Conservation (phyloP, 108 stramenopile species). For the Nannochloropsis oceanica region DNA sequence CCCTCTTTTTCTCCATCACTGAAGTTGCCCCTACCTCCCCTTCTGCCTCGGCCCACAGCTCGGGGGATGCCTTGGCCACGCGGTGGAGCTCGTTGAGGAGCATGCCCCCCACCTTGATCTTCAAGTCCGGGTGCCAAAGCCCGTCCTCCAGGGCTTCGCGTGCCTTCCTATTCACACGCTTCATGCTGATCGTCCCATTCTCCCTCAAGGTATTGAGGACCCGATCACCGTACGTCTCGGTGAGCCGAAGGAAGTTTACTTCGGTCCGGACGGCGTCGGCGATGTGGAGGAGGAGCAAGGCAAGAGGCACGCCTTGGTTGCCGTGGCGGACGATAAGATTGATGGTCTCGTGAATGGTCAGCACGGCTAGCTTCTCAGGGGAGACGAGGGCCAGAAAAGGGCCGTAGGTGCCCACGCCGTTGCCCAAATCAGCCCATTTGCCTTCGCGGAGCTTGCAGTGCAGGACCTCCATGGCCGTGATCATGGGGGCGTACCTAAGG, state of each 20-base stretch:
- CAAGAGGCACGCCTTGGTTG: not conserved
- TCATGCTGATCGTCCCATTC: not conserved
- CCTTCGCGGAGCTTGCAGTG: not conserved
- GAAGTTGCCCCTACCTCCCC: not conserved
- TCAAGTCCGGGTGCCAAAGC: not conserved
- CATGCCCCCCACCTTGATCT: not conserved
- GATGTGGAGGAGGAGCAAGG: not conserved
- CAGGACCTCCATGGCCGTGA: not conserved
- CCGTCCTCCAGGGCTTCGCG: not conserved
- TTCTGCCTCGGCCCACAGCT: not conserved
- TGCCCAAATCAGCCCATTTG: not conserved
- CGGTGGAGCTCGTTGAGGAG: not conserved
- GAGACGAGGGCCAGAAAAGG: conserved; percentile 22
- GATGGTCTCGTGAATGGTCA: not conserved
- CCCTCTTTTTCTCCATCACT: not conserved
- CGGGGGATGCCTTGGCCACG: not conserved
- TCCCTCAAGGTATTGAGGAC: not conserved
- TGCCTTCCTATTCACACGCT: conserved; percentile 14
- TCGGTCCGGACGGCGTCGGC: not conserved
- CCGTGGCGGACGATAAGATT: not conserved
- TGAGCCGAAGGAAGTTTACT: not conserved
- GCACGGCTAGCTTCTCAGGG: conserved; percentile 24
- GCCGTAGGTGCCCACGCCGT: conserved; percentile 12
- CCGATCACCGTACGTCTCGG: not conserved
- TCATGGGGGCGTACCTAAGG: not conserved